phyloP scores from a whole-genome alignment of 2,329 filamentous ascomycete genomes.

The Mariannaea elegans region DNA sequence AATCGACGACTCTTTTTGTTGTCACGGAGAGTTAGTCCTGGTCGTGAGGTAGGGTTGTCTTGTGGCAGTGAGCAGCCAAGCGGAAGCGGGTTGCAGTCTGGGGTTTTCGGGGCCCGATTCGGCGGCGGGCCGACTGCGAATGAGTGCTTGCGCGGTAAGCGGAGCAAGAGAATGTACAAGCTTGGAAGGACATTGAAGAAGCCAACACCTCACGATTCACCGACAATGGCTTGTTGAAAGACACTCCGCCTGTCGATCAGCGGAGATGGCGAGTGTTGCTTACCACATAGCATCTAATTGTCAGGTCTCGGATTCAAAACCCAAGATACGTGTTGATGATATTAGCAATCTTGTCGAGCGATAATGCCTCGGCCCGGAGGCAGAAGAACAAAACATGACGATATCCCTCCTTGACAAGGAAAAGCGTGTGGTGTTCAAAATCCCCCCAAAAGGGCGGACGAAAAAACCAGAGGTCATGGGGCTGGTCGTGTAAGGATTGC shows the following conservation, averaged over 20 bases:
- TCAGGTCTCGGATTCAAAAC: not conserved
- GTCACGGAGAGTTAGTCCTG: not conserved
- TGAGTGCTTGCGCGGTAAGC: not conserved
- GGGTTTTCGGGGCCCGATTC: conserved; percentile 13
- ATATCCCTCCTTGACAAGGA: not conserved
- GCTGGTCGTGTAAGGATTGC: conserved; percentile 3
- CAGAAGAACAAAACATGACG: not conserved
- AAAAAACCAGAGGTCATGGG: conserved; percentile 6
- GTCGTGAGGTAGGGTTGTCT: not conserved
- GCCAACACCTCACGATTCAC: conserved; percentile 1
- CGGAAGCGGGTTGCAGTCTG: conserved; percentile 2
- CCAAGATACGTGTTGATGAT: conserved; percentile 1
- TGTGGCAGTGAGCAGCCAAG: not conserved
- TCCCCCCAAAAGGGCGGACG: not conserved
- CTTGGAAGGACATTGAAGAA: too few species aligned
- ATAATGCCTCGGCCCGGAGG: conserved; percentile 16
- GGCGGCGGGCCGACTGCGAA: conserved; percentile 19
- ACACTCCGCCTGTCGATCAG: not conserved
- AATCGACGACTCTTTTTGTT: not conserved
- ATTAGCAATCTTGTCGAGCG: not conserved
- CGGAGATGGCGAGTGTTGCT: conserved; percentile 1
- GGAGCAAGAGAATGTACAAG: not conserved
- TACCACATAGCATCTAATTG: not conserved
- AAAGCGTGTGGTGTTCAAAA: too few species aligned
- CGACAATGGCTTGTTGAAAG: not conserved